Conservation (phyloP, 2,329 filamentous ascomycete genomes). For the Exophiala phaeomuriformis region DNA sequence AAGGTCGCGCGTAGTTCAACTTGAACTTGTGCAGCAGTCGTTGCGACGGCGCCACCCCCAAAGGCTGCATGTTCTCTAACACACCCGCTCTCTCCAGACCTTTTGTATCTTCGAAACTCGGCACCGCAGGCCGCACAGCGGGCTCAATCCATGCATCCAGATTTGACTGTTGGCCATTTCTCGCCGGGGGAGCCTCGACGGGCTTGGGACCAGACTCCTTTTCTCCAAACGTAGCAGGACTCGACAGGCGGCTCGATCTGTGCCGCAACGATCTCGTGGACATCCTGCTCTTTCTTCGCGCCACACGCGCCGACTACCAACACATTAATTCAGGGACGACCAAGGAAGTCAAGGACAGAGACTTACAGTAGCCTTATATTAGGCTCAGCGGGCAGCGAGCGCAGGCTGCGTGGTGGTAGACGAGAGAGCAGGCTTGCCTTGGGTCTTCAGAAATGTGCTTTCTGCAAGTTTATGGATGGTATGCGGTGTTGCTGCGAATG, state of each 20-base stretch:
- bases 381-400: slow-evolving; percentile 15
- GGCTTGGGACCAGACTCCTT: slow-evolving; percentile 18
- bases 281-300: slow-evolving; percentile 24
- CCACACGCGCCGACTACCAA: slow-evolving; percentile 21
- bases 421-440: slow-evolving; percentile 4
- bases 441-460: slow-evolving; percentile 4
- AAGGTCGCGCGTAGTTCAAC: slow-evolving; percentile 24
- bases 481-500: neutral
- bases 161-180: slow-evolving; percentile 21
- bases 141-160: slow-evolving; percentile 52
- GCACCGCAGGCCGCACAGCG: slow-evolving; percentile 44
- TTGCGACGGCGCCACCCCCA: slow-evolving; percentile 63
- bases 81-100: slow-evolving; percentile 68
- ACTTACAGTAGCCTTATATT: slow-evolving; percentile 21
- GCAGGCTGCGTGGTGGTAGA: slow-evolving; percentile 9
- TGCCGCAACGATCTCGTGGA: slow-evolving; percentile 26
- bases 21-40: slow-evolving; percentile 53
- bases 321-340: slow-evolving; percentile 23
- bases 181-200: slow-evolving; percentile 16
- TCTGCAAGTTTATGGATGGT: slow-evolving; percentile 7
- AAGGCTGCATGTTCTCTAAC: slow-evolving; percentile 72
- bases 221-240: slow-evolving; percentile 24
- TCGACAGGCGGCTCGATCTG: slow-evolving; percentile 26
- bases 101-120: slow-evolving; percentile 70
- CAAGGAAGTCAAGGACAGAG: neutral